Evolutionary conservation across 306 rosid genomes (phyloP), one percentile per base, ranked within the genome.

Genomic region (Astragalus glycyphyllos): DNA sequence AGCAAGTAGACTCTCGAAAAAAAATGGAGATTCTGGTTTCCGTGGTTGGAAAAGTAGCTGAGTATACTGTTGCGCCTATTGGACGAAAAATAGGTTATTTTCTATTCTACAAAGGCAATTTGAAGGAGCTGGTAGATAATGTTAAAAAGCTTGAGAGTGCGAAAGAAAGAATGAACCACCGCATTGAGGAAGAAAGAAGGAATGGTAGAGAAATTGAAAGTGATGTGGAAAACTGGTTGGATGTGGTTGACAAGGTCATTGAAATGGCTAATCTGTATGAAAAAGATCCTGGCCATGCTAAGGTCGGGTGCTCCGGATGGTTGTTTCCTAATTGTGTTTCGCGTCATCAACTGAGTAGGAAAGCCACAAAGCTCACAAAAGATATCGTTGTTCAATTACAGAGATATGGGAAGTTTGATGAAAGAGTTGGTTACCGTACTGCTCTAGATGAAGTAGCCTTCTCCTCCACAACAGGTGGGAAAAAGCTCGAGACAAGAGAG

Each of bases 31-130:
- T 34, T 34, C 45, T 58, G 6, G 31, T 34, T 13, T 6, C 64
- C 0, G 2, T 34, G 6, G 14, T 6, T 58, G 64, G 0, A 58
- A 58, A 58, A 58, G 44, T 58, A 32, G 64, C 45, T 2, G 64
- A 58, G 45, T 58, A 32, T n/a, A 58, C 64, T 0, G n/a, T 58
- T 14, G 64, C 12, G 8, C 64, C 64, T n/a, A 58, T 58, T 34
- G 64, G 45, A 34, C 40, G 64, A 15, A 45, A 58, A 58, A 10
- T n/a, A 0, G 12, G 64, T 58, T 34, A 58, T 34, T 11, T 58
- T 17, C 7, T 58, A 32, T 58, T 34, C 44, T 34, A 58, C 26
- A 34, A 58, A 32, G 13, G 11, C 12, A 58, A 58, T 32, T 58
- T 58, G 4, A 34, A 58, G 11, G 23, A 34, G 45, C 45, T 58